Evolutionary conservation across 164 flowering plant species (phyloP).

Genomic region (Nymphaea thermarum): DNA sequence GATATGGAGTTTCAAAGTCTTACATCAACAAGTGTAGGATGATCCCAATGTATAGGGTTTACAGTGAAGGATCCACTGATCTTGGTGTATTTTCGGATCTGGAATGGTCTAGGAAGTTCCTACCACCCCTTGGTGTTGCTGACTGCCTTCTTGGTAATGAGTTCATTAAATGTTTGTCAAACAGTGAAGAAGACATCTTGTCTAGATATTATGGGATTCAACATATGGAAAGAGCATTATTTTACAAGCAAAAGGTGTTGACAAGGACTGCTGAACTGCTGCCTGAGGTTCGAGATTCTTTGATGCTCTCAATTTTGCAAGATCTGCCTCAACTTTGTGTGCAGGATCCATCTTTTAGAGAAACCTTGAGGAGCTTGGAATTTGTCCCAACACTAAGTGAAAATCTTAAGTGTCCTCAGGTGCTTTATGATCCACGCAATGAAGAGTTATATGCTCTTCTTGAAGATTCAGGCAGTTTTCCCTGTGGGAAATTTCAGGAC

Average conservation of each 20-base stretch:
- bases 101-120: constrained; percentile 48
- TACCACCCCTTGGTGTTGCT: constrained; percentile 58
- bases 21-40: constrained; percentile 42
- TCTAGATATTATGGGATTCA: constrained; percentile 55
- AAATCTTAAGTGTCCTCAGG: constrained; percentile 41
- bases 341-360: constrained; percentile 60
- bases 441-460: constrained; percentile 80
- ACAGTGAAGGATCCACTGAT: constrained; percentile 23
- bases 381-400: constrained; percentile 69
- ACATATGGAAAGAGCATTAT: constrained; percentile 66
- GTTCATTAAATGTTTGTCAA: constrained; percentile 43
- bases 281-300: constrained; percentile 51
- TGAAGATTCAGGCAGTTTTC: constrained; percentile 72
- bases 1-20: constrained; percentile 32
- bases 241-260: constrained; percentile 55
- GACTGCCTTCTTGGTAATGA: constrained; percentile 46
- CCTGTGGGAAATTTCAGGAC: constrained; percentile 56
- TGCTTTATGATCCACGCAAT: constrained; percentile 86
- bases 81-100: constrained; percentile 40
- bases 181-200: constrained; percentile 59
- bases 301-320: constrained; percentile 66
- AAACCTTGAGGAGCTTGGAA: constrained; percentile 48
- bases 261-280: constrained; percentile 39
- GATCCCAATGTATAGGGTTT: constrained; percentile 62
- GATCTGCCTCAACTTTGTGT: constrained; percentile 73